These are phyloP conservation scores for Mycena belliarum DNA, from an alignment of 768 basidiomycete genomes.

Conservation along the genomic window DNA sequence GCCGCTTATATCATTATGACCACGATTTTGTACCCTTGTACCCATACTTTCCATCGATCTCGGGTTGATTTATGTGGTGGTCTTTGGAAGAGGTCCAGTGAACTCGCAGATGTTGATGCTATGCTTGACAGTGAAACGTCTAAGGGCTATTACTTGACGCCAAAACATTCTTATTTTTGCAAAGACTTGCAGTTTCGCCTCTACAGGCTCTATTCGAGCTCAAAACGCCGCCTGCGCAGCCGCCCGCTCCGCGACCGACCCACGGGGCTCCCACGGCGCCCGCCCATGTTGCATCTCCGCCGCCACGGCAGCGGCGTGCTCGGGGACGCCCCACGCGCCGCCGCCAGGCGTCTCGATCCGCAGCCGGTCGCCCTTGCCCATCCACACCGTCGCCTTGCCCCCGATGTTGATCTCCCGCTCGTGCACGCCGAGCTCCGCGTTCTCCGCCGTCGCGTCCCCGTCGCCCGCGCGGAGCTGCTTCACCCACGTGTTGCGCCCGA, in stretches of 20 bases:
- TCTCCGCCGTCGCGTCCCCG: conserved; percentile 58
- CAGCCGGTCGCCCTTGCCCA: conserved; percentile 85
- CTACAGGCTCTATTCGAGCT: no score
- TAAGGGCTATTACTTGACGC: no score
- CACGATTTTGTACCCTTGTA: not conserved
- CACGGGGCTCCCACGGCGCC: conserved; percentile 72
- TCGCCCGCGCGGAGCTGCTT: conserved; percentile 67
- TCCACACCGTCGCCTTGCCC: conserved; percentile 83
- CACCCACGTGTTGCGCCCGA: conserved; percentile 89
- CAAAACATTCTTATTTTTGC: no score
- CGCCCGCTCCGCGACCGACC: conserved; percentile 65
- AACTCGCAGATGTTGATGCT: no score
- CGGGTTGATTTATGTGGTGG: no score
- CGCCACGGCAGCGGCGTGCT: conserved; percentile 27
- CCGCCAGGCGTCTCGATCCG: conserved; percentile 89
- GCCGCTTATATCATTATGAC: not conserved
- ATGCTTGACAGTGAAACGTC: no score
- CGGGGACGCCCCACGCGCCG: conserved; percentile 75
- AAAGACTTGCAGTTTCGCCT: no score
- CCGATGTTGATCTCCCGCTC: conserved; percentile 82
- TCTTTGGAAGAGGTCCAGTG: no score
- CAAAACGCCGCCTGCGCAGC: conserved; percentile 65
- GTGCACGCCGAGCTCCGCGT: conserved; percentile 37
- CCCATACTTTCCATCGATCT: no score
- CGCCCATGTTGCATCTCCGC: conserved; percentile 36